Conservation (phyloP, 345 rosid genomes). For the Erysimum cheiranthoides region DNA sequence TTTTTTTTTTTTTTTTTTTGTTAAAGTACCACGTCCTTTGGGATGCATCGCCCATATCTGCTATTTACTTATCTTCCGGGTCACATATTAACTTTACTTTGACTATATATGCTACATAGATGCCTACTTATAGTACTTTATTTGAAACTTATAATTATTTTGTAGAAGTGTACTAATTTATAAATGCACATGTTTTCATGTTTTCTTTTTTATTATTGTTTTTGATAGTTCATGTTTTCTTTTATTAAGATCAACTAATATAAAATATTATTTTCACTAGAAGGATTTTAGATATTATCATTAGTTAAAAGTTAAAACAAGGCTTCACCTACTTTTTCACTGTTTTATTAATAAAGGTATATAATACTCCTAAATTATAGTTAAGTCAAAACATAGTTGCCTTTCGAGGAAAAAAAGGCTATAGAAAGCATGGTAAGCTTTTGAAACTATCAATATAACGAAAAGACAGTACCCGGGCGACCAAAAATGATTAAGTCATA, state of each 20-base stretch:
- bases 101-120: conserved; percentile 35
- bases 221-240: neutral
- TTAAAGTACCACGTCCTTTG: conserved; percentile 29
- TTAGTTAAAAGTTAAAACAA: neutral
- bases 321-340: neutral
- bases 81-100: conserved; percentile 43
- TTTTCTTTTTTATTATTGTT: neutral
- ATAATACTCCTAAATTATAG: neutral
- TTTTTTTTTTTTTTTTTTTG: no score
- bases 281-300: no score
- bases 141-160: neutral
- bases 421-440: neutral
- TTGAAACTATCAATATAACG: conserved; percentile 7
- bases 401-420: neutral
- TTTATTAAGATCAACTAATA: neutral
- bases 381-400: neutral
- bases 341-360: neutral
- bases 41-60: conserved; percentile 30
- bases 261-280: neutral
- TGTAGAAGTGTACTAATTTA: conserved; percentile 26
- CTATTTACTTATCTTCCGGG: conserved; percentile 29
- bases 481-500: conserved; percentile 14
- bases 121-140: conserved; percentile 30
- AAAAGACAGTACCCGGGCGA: neutral
- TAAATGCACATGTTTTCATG: conserved; percentile 20